Conservation (phyloP, 208 protist species). For the Kentomonas sorsogonicus region DNA sequence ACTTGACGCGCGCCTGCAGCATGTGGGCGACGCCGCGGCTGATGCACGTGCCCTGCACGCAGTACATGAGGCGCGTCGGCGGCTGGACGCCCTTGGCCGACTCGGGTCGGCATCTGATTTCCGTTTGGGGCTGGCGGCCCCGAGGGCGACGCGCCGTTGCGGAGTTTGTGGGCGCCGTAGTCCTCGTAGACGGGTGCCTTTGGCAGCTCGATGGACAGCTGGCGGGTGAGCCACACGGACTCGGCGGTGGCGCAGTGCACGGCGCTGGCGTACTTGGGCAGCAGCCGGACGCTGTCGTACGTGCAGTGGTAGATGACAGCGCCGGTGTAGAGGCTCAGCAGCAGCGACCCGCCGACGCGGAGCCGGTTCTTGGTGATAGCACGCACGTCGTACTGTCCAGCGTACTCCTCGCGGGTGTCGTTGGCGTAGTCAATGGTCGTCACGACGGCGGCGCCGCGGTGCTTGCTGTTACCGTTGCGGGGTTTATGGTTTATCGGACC, state of each 20-base stretch:
- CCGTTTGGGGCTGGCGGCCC: background rate
- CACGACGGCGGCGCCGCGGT: no score
- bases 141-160: background rate
- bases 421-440: no score
- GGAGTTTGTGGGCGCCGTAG: background rate
- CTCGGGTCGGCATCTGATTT: background rate
- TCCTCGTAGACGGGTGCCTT: conserved; percentile 16
- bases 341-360: no score
- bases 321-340: conserved; percentile 75
- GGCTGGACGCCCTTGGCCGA: background rate
- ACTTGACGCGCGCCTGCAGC: conserved; percentile 31
- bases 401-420: no score
- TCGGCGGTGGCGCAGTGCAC: conserved; percentile 66
- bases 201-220: conserved; percentile 24
- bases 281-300: conserved; percentile 27
- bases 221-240: conserved; percentile 27
- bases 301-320: conserved; percentile 76
- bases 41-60: conserved; percentile 75
- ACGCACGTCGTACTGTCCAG: no score
- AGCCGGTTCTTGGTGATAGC: no score
- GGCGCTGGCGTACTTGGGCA: conserved; percentile 43
- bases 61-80: conserved; percentile 16
- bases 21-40: conserved; percentile 13
- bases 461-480: no score
- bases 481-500: no score